phyloP scores from a whole-genome alignment of 2,329 filamentous ascomycete genomes.

The Amesomyces nigricolor region DNA sequence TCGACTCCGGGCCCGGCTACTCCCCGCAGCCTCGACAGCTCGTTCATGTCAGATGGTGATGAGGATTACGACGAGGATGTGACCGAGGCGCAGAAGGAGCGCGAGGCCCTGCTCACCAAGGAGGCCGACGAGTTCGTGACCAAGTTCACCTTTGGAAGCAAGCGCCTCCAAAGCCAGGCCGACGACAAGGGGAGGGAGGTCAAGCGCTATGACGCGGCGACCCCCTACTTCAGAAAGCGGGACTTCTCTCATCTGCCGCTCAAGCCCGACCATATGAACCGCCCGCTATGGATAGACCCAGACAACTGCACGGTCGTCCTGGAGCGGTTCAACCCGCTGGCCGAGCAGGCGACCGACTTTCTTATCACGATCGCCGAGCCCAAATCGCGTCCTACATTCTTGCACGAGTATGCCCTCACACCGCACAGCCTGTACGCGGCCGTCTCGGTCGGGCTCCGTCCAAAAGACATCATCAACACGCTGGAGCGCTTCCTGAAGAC shows the following conservation, averaged over 20 bases:
- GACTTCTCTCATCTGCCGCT: constrained; percentile 80
- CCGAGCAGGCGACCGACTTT: constrained; percentile 85
- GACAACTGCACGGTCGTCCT: constrained; percentile 80
- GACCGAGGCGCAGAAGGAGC: constrained; percentile 43
- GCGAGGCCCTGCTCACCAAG: constrained; percentile 51
- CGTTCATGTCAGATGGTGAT: constrained; percentile 26
- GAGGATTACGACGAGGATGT: constrained; percentile 50
- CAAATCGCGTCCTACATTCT: constrained; percentile 77
- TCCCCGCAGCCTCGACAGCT: constrained; percentile 51
- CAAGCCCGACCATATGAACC: constrained; percentile 83
- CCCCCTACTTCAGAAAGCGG: constrained; percentile 31
- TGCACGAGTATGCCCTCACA: constrained; percentile 91
- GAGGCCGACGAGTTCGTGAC: constrained; percentile 55
- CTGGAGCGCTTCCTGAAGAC: constrained; percentile 87
- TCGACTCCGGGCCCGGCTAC: constrained; percentile 58
- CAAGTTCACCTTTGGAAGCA: constrained; percentile 31
- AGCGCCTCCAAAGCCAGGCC: constrained; percentile 38
- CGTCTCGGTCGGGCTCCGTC: constrained; percentile 86
- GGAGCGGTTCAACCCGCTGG: constrained; percentile 87
- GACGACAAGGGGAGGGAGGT: constrained; percentile 13
- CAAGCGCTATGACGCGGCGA: constrained; percentile 28
- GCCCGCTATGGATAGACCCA: constrained; percentile 91
- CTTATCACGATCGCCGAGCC: constrained; percentile 94
- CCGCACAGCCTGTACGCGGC: constrained; percentile 92
- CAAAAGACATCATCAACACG: constrained; percentile 82